phyloP scores from a whole-genome alignment of 768 basidiomycete species.

The Boletus rubescentipes region DNA sequence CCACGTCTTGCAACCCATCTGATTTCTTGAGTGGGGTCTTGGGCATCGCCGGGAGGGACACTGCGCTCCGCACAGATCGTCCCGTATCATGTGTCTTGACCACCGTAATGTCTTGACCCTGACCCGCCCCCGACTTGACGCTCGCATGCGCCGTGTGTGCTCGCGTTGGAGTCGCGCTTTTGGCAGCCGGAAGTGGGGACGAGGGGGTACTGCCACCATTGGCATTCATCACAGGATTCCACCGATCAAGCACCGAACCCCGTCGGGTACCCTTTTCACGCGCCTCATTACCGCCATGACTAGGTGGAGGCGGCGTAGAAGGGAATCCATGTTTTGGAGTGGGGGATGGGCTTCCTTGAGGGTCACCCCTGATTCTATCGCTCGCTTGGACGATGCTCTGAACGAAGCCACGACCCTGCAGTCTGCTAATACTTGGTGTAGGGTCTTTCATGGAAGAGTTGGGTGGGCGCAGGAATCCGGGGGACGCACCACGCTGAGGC shows the following conservation, averaged over 20 bases:
- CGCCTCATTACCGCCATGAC: constrained; percentile 34
- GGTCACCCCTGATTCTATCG: constrained; percentile 43
- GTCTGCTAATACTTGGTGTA: constrained; percentile 77
- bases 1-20: constrained; percentile 23
- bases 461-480: constrained; percentile 53
- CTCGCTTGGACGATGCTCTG: constrained; percentile 78
- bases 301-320: constrained; percentile 31
- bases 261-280: constrained; percentile 38
- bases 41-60: constrained; percentile 39
- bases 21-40: constrained; percentile 30
- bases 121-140: constrained; percentile 16
- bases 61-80: constrained; percentile 39
- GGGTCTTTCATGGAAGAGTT: constrained; percentile 61
- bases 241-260: constrained; percentile 66
- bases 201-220: constrained; percentile 35
- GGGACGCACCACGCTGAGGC: constrained; percentile 46
- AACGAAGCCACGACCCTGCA: constrained; percentile 86
- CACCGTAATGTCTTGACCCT: constrained; percentile 19
- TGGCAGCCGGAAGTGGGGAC: constrained; percentile 36
- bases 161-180: constrained; percentile 41
- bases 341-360: constrained; percentile 34
- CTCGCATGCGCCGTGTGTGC: constrained; percentile 39
- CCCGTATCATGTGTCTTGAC: constrained; percentile 34
- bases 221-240: constrained; percentile 47
- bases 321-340: constrained; percentile 27